phyloP scores from a whole-genome alignment of 139 green algal species.

The Coelastrella sp. region DNA sequence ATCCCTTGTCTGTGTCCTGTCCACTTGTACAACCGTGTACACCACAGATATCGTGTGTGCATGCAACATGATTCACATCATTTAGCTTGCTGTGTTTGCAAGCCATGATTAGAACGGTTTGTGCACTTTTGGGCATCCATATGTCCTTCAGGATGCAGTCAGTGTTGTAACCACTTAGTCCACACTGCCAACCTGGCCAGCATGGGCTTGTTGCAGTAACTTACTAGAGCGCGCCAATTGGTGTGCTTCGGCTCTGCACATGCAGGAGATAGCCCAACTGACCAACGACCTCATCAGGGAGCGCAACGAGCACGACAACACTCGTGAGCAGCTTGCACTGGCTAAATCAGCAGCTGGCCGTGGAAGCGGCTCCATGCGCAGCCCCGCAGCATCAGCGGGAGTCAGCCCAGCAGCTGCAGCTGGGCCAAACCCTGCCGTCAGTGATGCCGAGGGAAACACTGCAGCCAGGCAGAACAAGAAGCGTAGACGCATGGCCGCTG shows the following conservation, averaged over 20 bases:
- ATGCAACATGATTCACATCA: too few species aligned
- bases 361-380: background rate
- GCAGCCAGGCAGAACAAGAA: background rate
- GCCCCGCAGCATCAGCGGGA: conserved; percentile 2
- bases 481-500: background rate
- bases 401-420: background rate
- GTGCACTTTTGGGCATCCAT: background rate
- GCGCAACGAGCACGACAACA: conserved; percentile 19
- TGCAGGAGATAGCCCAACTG: conserved; percentile 19
- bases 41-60: too few species aligned
- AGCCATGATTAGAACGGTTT: too few species aligned
- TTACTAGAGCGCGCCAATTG: background rate
- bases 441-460: background rate
- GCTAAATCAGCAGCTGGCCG: background rate
- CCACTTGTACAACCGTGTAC: too few species aligned
- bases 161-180: background rate
- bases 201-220: too few species aligned
- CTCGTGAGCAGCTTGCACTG: conserved; percentile 20
- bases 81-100: too few species aligned
- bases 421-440: background rate
- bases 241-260: background rate
- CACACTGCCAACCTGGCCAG: background rate
- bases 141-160: background rate
- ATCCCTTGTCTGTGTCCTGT: too few species aligned
- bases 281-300: background rate